Evolutionary conservation across 805 yeast genomes (phyloP), one percentile per base, ranked within the genome.

Genomic region (Wickerhamomyces chaumierensis): DNA sequence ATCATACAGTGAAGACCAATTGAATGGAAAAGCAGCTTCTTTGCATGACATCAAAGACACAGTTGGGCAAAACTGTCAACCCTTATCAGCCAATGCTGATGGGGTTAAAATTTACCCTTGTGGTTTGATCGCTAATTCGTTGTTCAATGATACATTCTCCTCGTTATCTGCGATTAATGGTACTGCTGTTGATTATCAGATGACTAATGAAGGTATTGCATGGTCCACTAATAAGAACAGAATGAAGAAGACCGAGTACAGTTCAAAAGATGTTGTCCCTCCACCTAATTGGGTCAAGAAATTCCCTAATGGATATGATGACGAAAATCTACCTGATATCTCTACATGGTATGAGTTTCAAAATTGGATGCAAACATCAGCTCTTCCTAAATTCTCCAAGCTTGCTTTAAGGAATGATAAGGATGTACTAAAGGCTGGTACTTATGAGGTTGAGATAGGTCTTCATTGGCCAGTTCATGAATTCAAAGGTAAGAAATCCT

Each of bases 361-460:
- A 51, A 83, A 82, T 48, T 83, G 94, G 94, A 82, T 83, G 90
- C 70, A 85, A 44, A 78, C 90, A 2, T 78, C 88, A 6, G 92
- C 85, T 0, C 65, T 83, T 43, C 71, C 88, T 15, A 62, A 66
- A 17, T 80, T 80, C 55, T 71, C 78, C 46, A 82, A 81, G 56
- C 58, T 83, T 56, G 74, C 75, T 11, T 65, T 73, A 39, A 68
- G 83, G 54, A 81, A 81, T 52, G 77, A 73, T 43, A 53, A 74
- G 36, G 78, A 75, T 31, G 58, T 60, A 2, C 57, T 82, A 43
- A 52, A 58, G 12, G 62, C 65, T 5, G 92, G 92, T 31, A 65
- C 65, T 12, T 83, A 82, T 52, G 75, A 80, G 56, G 62, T 79
- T 17, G 61, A 69, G 31, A 68, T 80, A 31, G 92, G 87, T 0